Base-by-base conservation (phyloP, 2,329 filamentous ascomycete species). In the Curvularia sp. region DNA sequence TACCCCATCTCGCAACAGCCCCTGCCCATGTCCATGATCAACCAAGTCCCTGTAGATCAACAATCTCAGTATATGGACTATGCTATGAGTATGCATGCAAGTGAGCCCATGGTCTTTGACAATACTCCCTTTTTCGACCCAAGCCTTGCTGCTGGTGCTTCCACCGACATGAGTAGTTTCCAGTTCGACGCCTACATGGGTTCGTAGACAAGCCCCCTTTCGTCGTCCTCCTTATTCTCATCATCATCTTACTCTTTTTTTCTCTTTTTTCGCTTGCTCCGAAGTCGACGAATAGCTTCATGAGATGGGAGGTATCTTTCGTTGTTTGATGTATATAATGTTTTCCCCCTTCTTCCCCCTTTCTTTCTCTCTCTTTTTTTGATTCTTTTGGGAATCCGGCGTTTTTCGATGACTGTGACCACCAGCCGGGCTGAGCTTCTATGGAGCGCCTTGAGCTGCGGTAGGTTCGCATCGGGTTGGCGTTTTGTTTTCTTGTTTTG, bases 161-260 rank as follows among this genome's bases (percentile, higher is more conserved):
- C 59, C 2, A 55, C 49, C 39, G 57, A 66, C n/a, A 54, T 60
- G 47, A 63, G 52, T 54, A 64, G 55, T 33, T 74, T 73, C 28
- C 62, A 72, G 46, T 74, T 74, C 58, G 72, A 73, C 38, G 68
- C 70, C 35, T 72, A 70, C 55, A 65, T 66, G 58, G 53, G 42
- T 47, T 41, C 56, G 18, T 57, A 51, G 48, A 31, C 22, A 18
- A 12, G 10, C 5, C 33, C 13, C 6, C 13, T 35, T n/a, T 38
- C 15, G 5, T 51, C 41, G 5, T 28, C 24, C 44, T 24, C 33
- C 47, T 57, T 49, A 24, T 24, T 24, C 22, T 24, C 22, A 24
- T 24, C 22, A 24, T 24, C 22, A 24, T 24, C 24, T 38, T 35
- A 12, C 30, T 12, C 30, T 4, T 31, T 31, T 8, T 28, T 28